Percentiles rank a stretch among this genome's conserved stretches.
Conservation (phyloP, 2,329 filamentous ascomycete species). For the Cladophialophora immunda region DNA sequence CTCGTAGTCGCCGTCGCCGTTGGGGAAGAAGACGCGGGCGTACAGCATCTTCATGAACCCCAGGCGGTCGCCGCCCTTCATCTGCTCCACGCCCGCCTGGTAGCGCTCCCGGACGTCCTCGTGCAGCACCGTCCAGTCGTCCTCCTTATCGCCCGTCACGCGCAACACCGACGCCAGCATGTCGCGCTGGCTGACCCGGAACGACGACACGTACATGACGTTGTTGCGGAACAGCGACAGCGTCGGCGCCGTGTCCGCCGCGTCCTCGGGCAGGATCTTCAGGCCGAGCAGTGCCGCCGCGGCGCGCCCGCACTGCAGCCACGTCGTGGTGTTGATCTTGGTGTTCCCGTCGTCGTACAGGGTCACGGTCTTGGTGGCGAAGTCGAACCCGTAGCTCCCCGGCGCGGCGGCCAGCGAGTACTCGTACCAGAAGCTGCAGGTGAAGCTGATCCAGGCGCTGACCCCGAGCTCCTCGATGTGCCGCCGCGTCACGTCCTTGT, state of each 20-base stretch:
- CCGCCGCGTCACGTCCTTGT: constrained; percentile 40
- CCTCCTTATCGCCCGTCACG: constrained; percentile 64
- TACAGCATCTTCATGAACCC: constrained; percentile 65
- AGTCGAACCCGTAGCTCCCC: constrained; percentile 59
- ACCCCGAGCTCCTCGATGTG: constrained; percentile 54
- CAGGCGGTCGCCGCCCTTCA: constrained; percentile 47
- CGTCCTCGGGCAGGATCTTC: constrained; percentile 51
- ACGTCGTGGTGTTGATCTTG: constrained; percentile 67
- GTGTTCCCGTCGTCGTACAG: constrained; percentile 67
- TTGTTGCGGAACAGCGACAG: constrained; percentile 60
- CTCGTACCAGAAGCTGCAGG: constrained; percentile 64
- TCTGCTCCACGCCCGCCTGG: constrained; percentile 55
- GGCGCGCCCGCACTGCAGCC: constrained; percentile 63
- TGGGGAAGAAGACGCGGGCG: constrained; percentile 61
- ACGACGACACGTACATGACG: constrained; percentile 63
- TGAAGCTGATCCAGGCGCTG: constrained; percentile 54
- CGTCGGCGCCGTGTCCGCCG: constrained; percentile 47
- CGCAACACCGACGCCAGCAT: constrained; percentile 70
- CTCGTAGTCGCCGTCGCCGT: constrained; percentile 48
- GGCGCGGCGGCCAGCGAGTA: constrained; percentile 54
- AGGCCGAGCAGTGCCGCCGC: constrained; percentile 62
- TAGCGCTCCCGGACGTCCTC: constrained; percentile 59
- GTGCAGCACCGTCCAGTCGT: constrained; percentile 67
- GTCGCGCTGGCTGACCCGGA: constrained; percentile 68
- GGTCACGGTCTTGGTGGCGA: constrained; percentile 53